These are phyloP conservation scores for Acer negundo DNA, from an alignment of 345 rosid genomes.

Conservation along the genomic window DNA sequence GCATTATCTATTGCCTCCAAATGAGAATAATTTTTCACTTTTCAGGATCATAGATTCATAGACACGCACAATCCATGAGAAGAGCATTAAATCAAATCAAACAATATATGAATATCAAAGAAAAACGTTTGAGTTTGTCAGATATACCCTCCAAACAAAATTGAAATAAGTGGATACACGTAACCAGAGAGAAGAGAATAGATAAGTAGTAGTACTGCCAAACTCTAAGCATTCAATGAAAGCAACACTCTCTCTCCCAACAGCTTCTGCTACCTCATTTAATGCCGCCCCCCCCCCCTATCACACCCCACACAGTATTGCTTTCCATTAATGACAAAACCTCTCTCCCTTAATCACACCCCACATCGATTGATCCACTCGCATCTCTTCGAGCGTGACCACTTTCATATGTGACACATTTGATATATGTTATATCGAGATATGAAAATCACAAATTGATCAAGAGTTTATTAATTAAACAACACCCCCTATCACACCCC, in stretches of 20 bases:
- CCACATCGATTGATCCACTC: neutral
- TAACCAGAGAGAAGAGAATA: too few relatives aligned
- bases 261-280: conserved; percentile 39
- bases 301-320: neutral
- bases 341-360: neutral
- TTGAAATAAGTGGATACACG: too few relatives aligned
- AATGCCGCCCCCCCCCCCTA: too few relatives aligned
- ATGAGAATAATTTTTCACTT: neutral
- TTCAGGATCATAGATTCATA: too few relatives aligned
- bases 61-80: too few relatives aligned
- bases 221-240: conserved; percentile 32
- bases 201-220: neutral
- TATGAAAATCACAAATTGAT: too few relatives aligned
- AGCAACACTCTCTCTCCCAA: conserved; percentile 28
- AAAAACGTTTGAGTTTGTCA: neutral
- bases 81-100: neutral
- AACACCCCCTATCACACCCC: neutral
- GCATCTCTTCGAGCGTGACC: neutral
- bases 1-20: neutral
- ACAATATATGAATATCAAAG: too few relatives aligned
- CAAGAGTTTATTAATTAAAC: neutral
- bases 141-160: neutral
- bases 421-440: too few relatives aligned
- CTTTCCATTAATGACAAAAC: neutral
- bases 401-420: too few relatives aligned